phyloP scores from a whole-genome alignment of 2,329 filamentous ascomycete genomes.

The Penicillium sp. region DNA sequence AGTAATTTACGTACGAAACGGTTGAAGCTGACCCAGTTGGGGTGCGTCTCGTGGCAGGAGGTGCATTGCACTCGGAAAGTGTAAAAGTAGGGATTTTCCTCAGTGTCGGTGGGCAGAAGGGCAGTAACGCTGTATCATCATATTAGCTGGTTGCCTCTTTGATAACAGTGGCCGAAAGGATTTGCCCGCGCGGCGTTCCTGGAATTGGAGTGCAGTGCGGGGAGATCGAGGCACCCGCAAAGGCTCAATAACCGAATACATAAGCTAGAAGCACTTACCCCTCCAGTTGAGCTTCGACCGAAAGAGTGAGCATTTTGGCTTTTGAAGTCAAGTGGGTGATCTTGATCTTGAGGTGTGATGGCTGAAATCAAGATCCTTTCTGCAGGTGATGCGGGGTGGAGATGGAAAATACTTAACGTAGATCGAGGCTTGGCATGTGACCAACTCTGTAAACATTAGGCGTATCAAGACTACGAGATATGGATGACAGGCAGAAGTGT shows the following conservation, averaged over 20 bases:
- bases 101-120: conserved; percentile 77
- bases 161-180: neutral
- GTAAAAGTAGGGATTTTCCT: conserved; percentile 86
- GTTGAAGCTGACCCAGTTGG: conserved; percentile 80
- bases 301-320: conserved; percentile 37
- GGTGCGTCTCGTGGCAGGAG: conserved; percentile 88
- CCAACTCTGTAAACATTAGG: neutral
- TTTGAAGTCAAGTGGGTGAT: conserved; percentile 4
- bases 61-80: conserved; percentile 98
- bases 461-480: neutral
- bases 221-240: conserved; percentile 1
- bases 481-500: neutral
- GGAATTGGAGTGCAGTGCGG: conserved; percentile 8
- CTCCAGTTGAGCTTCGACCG: conserved; percentile 36
- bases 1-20: conserved; percentile 67
- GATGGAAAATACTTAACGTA: conserved; percentile 15
- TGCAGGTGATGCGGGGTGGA: conserved; percentile 23
- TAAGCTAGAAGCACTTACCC: conserved; percentile 26
- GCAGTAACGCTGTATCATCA: conserved; percentile 70
- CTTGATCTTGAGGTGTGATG: neutral
- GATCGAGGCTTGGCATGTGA: conserved; percentile 23
- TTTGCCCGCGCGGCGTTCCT: neutral
- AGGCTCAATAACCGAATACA: neutral
- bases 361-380: conserved; percentile 8
- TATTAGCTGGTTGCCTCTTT: conserved; percentile 7